Evolutionary conservation across 202 grass and related monocot genomes (phyloP).

Genomic region (Schoenoplectus triqueter): DNA sequence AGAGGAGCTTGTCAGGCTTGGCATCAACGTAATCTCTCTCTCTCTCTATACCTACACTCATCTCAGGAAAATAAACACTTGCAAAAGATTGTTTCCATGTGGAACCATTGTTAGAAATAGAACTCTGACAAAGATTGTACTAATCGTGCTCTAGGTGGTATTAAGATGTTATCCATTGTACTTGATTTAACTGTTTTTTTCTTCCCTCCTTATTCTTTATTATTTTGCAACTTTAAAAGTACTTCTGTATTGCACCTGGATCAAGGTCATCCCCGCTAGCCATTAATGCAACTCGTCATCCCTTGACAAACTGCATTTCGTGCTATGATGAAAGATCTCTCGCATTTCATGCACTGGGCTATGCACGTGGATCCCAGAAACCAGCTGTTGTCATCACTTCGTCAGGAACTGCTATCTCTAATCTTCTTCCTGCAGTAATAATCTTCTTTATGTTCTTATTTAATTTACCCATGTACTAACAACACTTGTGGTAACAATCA

Average conservation of each 20-base stretch:
- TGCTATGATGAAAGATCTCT: slow-evolving; percentile 98
- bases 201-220: slow-evolving; percentile 31
- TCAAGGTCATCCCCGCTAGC: slow-evolving; percentile 97
- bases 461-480: neutral
- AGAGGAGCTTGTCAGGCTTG: slow-evolving; percentile 93
- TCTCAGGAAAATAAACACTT: neutral
- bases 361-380: slow-evolving; percentile 71
- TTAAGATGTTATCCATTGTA: neutral
- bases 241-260: slow-evolving; percentile 96
- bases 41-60: slow-evolving; percentile 18
- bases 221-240: slow-evolving; percentile 64
- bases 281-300: slow-evolving; percentile 74
- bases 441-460: slow-evolving; percentile 8
- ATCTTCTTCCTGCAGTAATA: slow-evolving; percentile 92
- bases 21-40: slow-evolving; percentile 67
- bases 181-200: neutral
- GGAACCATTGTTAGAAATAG: neutral
- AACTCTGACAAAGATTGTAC: neutral
- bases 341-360: slow-evolving; percentile 97
- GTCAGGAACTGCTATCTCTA: slow-evolving; percentile 97
- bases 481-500: neutral
- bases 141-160: neutral
- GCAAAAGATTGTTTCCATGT: neutral
- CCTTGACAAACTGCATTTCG: slow-evolving; percentile 83
- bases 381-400: slow-evolving; percentile 91